A percentile compares a stretch with the other conserved stretches of the same genome.
Evolutionary conservation across 805 yeast species (phyloP).

Genomic region (Myxozyma vanderwaltii): DNA sequence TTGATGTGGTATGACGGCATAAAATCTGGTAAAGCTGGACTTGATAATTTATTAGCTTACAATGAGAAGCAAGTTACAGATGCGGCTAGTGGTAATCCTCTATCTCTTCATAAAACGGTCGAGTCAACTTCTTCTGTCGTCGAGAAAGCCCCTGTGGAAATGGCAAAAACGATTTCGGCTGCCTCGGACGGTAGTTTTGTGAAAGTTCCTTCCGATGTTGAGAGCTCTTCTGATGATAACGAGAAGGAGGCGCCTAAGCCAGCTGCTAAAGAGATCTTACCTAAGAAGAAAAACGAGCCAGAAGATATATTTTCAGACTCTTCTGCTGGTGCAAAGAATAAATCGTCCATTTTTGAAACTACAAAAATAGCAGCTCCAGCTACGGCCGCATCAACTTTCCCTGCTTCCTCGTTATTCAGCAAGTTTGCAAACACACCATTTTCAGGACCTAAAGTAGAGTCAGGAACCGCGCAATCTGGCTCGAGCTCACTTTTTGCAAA

Average conservation of each 20-base stretch:
- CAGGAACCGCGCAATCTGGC: conserved; percentile 2
- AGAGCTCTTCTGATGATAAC: not conserved
- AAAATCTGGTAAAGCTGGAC: conserved; percentile 37
- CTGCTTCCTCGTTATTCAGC: not conserved
- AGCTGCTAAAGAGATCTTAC: not conserved
- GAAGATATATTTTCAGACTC: no score
- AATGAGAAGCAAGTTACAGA: not conserved
- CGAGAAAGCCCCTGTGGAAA: not conserved
- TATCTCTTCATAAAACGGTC: not conserved
- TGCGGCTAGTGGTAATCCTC: not conserved
- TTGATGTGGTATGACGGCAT: conserved; percentile 59
- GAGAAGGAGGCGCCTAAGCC: not conserved
- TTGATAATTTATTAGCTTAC: not conserved
- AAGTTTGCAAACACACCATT: not conserved
- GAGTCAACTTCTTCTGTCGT: not conserved
- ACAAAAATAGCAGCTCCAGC: not conserved
- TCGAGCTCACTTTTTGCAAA: conserved; percentile 11
- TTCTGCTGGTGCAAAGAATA: no score
- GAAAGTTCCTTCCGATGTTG: not conserved
- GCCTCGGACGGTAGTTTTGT: not conserved
- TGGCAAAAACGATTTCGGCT: not conserved
- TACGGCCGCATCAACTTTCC: not conserved
- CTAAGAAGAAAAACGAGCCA: not conserved
- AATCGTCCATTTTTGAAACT: no score
- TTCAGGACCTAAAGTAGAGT: not conserved